Percentiles rank a stretch among this genome's conserved stretches.
These are phyloP conservation scores for Melocanna baccifera DNA, from an alignment of 176 grass and related monocot genomes.

Conservation along the genomic window DNA sequence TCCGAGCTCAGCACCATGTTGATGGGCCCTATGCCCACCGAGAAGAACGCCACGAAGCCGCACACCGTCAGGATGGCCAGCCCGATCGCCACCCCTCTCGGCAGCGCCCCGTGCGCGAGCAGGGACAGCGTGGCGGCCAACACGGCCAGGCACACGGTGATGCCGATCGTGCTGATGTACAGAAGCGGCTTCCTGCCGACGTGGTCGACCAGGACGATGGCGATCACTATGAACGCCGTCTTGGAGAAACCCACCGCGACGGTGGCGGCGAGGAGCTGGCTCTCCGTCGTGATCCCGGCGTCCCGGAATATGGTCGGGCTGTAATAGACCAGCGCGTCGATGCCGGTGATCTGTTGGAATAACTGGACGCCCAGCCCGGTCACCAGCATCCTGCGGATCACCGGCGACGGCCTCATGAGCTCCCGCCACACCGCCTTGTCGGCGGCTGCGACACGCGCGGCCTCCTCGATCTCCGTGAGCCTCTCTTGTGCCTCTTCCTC, in stretches of 20 bases:
- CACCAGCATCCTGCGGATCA: constrained; percentile 52
- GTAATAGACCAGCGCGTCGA: constrained; percentile 72
- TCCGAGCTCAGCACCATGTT: constrained; percentile 73
- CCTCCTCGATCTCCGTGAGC: constrained; percentile 59
- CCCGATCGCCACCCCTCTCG: constrained; percentile 18
- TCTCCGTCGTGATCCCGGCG: constrained; percentile 51
- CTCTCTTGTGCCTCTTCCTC: constrained; percentile 45
- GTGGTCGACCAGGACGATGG: constrained; percentile 55
- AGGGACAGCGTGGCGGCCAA: constrained; percentile 45
- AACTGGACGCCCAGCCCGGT: constrained; percentile 57
- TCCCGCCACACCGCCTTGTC: constrained; percentile 48
- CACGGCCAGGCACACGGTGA: constrained; percentile 54
- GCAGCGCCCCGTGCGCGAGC: constrained; percentile 22
- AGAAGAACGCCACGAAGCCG: constrained; percentile 75
- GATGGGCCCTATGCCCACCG: constrained; percentile 72
- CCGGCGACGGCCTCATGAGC: constrained; percentile 48
- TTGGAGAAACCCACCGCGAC: constrained; percentile 66
- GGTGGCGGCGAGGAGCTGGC: constrained; percentile 58
- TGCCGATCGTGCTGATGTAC: constrained; percentile 63
- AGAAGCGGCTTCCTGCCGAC: constrained; percentile 68
- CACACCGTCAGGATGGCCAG: constrained; percentile 63
- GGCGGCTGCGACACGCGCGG: not conserved
- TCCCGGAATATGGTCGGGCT: constrained; percentile 69
- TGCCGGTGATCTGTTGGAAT: constrained; percentile 76
- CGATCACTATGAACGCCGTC: constrained; percentile 60